Evolutionary conservation across 257 asterid genomes (phyloP).

Genomic region (Leonotis leonurus): DNA sequence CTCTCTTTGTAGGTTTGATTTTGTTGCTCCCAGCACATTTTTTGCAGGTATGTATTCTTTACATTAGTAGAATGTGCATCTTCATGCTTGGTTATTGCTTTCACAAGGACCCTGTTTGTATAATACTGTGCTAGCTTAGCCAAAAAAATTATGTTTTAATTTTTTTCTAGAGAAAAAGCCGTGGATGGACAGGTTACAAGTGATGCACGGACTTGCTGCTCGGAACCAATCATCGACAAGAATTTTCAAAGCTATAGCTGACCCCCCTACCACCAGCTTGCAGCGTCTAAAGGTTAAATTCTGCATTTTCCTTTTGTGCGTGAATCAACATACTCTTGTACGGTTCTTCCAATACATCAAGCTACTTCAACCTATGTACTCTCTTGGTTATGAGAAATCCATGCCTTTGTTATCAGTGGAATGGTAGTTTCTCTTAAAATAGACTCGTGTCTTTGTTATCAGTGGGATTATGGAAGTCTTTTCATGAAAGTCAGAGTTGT

Average conservation of each 20-base stretch:
- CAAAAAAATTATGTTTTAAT: neutral
- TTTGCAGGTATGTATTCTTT: constrained; percentile 40
- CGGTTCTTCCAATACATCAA: neutral
- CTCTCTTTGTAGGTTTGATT: constrained; percentile 64
- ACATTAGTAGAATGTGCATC: neutral
- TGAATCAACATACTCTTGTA: neutral
- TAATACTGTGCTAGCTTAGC: neutral
- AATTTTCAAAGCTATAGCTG: constrained; percentile 92
- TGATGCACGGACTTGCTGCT: constrained; percentile 66
- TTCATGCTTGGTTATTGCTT: neutral
- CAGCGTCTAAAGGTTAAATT: constrained; percentile 78
- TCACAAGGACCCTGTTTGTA: neutral
- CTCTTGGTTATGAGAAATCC: neutral
- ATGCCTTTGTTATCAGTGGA: neutral
- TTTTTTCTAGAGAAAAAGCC: constrained; percentile 60
- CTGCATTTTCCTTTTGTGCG: constrained; percentile 7
- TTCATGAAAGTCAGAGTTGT: no score
- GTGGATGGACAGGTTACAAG: constrained; percentile 90
- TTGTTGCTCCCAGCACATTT: constrained; percentile 85
- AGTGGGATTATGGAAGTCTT: neutral
- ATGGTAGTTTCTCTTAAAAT: constrained; percentile 1
- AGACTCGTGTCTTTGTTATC: neutral
- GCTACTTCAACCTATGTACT: neutral
- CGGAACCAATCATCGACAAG: constrained; percentile 47
- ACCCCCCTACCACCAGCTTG: constrained; percentile 96